These are phyloP conservation scores for Nannochloris sp. DNA, from an alignment of 139 green algal species.

Conservation along the genomic window DNA sequence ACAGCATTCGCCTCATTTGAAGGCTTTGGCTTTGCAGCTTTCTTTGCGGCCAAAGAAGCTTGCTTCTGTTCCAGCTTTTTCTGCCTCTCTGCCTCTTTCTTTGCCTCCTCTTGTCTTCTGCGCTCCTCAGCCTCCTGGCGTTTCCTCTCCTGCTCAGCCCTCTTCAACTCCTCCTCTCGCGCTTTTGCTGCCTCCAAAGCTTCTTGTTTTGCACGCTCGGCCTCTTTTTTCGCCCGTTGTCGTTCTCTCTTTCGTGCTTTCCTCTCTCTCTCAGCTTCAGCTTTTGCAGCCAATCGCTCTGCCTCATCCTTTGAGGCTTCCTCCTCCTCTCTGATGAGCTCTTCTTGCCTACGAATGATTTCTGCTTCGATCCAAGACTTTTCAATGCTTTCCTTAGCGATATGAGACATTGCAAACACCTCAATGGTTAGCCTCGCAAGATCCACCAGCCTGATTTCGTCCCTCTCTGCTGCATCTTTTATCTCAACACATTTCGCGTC, in stretches of 20 bases:
- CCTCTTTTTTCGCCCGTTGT: slow-evolving; percentile 41
- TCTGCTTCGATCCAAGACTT: slow-evolving; percentile 74
- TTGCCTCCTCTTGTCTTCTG: slow-evolving; percentile 20
- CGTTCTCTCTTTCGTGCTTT: slow-evolving; percentile 67
- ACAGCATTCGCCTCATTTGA: slow-evolving; percentile 1
- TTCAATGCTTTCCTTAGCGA: slow-evolving; percentile 65
- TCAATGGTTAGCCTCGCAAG: slow-evolving; percentile 82
- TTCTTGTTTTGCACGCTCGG: slow-evolving; percentile 37
- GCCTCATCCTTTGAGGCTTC: slow-evolving; percentile 47
- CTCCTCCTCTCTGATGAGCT: slow-evolving; percentile 89
- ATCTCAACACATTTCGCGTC: background rate
- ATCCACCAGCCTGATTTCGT: slow-evolving; percentile 85
- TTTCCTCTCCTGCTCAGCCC: slow-evolving; percentile 12
- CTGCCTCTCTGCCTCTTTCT: slow-evolving; percentile 11
- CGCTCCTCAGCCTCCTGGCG: slow-evolving; percentile 25
- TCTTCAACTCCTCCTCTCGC: slow-evolving; percentile 9
- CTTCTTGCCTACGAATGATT: slow-evolving; percentile 77
- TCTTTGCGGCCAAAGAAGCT: background rate
- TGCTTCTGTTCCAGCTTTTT: slow-evolving; percentile 1
- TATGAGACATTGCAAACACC: slow-evolving; percentile 81
- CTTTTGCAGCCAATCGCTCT: slow-evolving; percentile 37
- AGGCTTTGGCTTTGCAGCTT: slow-evolving; percentile 1
- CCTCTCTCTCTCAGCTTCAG: slow-evolving; percentile 56
- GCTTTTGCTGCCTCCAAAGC: slow-evolving; percentile 31
- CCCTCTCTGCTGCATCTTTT: slow-evolving; percentile 70